These are phyloP conservation scores for Lachnellula suecica DNA, from an alignment of 2,329 filamentous ascomycete genomes.

Conservation along the genomic window DNA sequence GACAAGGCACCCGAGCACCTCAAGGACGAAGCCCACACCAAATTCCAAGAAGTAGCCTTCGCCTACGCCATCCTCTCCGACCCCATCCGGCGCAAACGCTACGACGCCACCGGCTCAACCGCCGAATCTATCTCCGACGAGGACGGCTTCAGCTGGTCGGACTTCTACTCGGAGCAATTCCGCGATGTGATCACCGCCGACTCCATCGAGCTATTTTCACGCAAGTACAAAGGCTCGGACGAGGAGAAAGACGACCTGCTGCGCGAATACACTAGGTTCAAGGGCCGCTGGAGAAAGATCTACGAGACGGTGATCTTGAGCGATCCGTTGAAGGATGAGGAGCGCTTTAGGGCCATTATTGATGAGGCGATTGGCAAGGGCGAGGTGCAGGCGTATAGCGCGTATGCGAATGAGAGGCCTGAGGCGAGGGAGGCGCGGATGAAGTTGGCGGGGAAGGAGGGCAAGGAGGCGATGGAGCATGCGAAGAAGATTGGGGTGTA, in stretches of 20 bases:
- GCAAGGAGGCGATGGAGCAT: constrained; percentile 69
- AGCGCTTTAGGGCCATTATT: constrained; percentile 78
- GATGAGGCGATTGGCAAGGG: constrained; percentile 72
- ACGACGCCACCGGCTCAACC: constrained; percentile 88
- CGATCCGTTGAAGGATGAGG: constrained; percentile 79
- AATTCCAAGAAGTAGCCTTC: constrained; percentile 89
- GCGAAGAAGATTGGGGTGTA: constrained; percentile 74
- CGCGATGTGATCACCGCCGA: constrained; percentile 72
- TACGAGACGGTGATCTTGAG: constrained; percentile 88
- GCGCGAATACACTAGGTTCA: constrained; percentile 67
- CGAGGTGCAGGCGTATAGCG: constrained; percentile 67
- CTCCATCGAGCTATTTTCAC: constrained; percentile 73
- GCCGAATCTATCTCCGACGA: constrained; percentile 78
- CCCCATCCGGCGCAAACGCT: constrained; percentile 74
- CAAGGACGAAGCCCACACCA: constrained; percentile 71
- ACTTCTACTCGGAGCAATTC: constrained; percentile 86
- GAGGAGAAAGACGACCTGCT: constrained; percentile 82
- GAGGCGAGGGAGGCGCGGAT: constrained; percentile 57
- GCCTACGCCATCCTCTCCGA: constrained; percentile 93
- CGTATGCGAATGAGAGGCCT: constrained; percentile 68
- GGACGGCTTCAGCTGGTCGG: constrained; percentile 81
- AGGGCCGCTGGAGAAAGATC: constrained; percentile 74
- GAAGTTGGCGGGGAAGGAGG: constrained; percentile 65
- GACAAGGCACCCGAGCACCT: constrained; percentile 74
- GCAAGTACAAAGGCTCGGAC: constrained; percentile 79